phyloP scores from a whole-genome alignment of 1,284 basidiomycete species.

The Phlebopus sp. region DNA sequence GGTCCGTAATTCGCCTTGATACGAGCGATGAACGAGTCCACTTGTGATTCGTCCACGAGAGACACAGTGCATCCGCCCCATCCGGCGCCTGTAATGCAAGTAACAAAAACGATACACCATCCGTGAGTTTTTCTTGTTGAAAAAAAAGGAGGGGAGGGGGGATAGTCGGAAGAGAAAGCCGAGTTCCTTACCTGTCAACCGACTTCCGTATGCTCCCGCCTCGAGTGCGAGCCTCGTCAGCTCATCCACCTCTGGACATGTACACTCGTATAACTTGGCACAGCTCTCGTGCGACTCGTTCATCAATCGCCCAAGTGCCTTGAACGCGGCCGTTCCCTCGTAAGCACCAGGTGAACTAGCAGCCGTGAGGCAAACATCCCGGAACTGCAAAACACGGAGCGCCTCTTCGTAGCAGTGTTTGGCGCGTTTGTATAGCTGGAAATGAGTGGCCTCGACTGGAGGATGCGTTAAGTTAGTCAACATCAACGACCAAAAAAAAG shows the following conservation, averaged over 20 bases:
- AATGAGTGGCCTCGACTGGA: conserved; percentile 72
- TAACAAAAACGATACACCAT: conserved; percentile 4
- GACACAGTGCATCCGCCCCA: conserved; percentile 92
- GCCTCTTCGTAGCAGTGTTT: conserved; percentile 78
- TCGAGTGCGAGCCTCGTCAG: conserved; percentile 59
- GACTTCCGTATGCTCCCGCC: conserved; percentile 75
- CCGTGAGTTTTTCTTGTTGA: too few species aligned
- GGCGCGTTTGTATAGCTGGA: conserved; percentile 77
- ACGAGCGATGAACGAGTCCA: conserved; percentile 64
- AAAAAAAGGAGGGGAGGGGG: neutral
- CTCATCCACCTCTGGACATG: conserved; percentile 73
- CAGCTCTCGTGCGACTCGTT: conserved; percentile 76
- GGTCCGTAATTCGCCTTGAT: conserved; percentile 60
- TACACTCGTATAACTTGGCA: conserved; percentile 69
- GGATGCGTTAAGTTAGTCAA: neutral
- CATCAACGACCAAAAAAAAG: conserved; percentile 5
- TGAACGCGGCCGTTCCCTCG: conserved; percentile 30
- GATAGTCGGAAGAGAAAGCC: neutral
- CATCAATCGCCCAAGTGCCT: conserved; percentile 70
- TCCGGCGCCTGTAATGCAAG: conserved; percentile 60
- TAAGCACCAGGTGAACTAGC: conserved; percentile 17
- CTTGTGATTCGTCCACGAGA: conserved; percentile 67
- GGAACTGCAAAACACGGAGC: conserved; percentile 75
- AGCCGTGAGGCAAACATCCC: conserved; percentile 55
- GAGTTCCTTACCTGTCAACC: conserved; percentile 57